Percentiles rank a stretch among this genome's conserved stretches.
phyloP scores from a whole-genome alignment of 805 yeast genomes.

The Candida xiaguanensis region DNA sequence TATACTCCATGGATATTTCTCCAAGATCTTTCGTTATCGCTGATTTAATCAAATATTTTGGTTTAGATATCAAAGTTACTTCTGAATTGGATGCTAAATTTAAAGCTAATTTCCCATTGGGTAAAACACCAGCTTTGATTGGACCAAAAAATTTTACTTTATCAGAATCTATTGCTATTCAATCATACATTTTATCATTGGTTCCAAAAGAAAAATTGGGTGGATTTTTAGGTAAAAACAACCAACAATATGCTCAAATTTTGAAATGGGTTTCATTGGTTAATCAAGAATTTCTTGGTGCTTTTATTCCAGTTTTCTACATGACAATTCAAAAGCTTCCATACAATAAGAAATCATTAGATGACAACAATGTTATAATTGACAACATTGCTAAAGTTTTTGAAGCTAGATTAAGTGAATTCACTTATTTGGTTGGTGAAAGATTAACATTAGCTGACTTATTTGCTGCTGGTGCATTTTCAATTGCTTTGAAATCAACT shows the following conservation, averaged over 20 bases:
- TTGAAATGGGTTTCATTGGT: constrained; percentile 75
- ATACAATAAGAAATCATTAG: constrained; percentile 72
- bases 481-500: constrained; percentile 54
- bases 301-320: constrained; percentile 47
- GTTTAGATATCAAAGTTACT: constrained; percentile 53
- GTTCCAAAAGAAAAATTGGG: constrained; percentile 33
- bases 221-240: constrained; percentile 64
- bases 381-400: constrained; percentile 39
- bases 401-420: constrained; percentile 55
- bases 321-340: constrained; percentile 65
- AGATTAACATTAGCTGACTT: constrained; percentile 55
- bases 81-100: constrained; percentile 38
- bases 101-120: constrained; percentile 57
- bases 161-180: constrained; percentile 64
- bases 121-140: constrained; percentile 62
- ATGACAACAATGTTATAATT: constrained; percentile 38
- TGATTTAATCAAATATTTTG: constrained; percentile 55
- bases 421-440: constrained; percentile 72
- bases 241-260: constrained; percentile 60
- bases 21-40: constrained; percentile 32
- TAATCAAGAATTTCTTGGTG: constrained; percentile 60
- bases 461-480: constrained; percentile 44
- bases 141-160: constrained; percentile 72
- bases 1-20: constrained; percentile 39
- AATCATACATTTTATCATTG: constrained; percentile 37